Conservation (phyloP, 2,329 filamentous ascomycete genomes). For the Ophiostoma quercus region DNA sequence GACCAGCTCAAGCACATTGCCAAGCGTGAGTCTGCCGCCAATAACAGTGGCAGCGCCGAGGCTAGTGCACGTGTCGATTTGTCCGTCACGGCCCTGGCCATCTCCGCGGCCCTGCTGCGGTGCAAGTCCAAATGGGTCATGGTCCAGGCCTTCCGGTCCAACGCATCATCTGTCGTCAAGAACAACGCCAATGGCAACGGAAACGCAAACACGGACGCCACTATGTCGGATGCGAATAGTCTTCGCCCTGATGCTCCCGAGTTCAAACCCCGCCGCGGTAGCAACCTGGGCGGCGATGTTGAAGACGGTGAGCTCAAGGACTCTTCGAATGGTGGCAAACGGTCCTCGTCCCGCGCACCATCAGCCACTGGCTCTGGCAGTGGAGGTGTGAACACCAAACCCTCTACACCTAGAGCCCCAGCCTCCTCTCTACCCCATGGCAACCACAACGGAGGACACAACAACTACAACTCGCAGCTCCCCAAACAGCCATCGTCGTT, state of each 20-base stretch:
- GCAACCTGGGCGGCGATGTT: constrained; percentile 41
- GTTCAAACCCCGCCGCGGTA: constrained; percentile 51
- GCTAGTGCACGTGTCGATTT: constrained; percentile 65
- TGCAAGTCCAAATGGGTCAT: constrained; percentile 65
- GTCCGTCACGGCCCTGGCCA: constrained; percentile 65
- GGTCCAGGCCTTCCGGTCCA: constrained; percentile 66
- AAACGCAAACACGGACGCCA: constrained; percentile 26
- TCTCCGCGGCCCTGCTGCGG: constrained; percentile 64
- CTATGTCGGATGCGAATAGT: constrained; percentile 36
- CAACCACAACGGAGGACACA: not conserved
- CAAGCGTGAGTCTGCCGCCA: constrained; percentile 52
- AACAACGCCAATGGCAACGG: not conserved
- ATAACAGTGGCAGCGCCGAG: constrained; percentile 40
- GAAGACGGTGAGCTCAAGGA: constrained; percentile 73
- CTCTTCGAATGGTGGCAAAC: constrained; percentile 20
- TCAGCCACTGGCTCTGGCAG: constrained; percentile 7
- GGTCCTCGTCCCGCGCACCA: not conserved
- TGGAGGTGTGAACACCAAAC: constrained; percentile 26
- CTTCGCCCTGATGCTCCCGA: constrained; percentile 57
- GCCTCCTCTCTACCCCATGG: constrained; percentile 26
- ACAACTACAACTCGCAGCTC: constrained; percentile 15
- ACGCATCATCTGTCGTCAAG: constrained; percentile 35
- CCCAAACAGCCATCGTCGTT: constrained; percentile 35
- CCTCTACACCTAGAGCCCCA: constrained; percentile 31
- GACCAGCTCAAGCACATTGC: constrained; percentile 62